phyloP scores from a whole-genome alignment of 2,329 filamentous ascomycete genomes.

The Penicillium sp. region DNA sequence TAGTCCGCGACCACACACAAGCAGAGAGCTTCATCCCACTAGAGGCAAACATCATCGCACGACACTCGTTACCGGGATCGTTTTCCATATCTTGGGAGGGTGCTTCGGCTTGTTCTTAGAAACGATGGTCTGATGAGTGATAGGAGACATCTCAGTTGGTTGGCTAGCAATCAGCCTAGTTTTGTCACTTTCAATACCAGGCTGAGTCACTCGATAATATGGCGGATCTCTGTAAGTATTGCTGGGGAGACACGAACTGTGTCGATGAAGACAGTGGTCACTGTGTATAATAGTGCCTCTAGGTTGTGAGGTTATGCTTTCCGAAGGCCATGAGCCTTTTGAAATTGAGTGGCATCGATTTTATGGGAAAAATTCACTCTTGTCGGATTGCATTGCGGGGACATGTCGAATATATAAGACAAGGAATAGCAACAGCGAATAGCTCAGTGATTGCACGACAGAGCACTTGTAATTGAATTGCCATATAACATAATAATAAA shows the following conservation, averaged over 20 bases:
- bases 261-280: neutral
- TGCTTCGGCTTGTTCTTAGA: constrained; percentile 17
- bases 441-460: neutral
- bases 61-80: neutral
- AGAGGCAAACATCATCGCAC: neutral
- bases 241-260: constrained; percentile 8
- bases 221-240: constrained; percentile 15
- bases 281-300: neutral
- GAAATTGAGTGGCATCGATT: neutral
- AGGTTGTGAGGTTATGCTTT: neutral
- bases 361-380: neutral
- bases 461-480: neutral
- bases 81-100: constrained; percentile 10
- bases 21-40: neutral
- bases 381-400: neutral
- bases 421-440: neutral
- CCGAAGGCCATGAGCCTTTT: neutral
- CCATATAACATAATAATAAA: neutral
- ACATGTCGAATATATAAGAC: neutral
- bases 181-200: constrained; percentile 21
- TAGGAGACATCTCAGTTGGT: neutral
- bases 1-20: neutral
- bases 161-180: constrained; percentile 12
- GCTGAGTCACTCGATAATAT: constrained; percentile 11
- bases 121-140: constrained; percentile 8